Base-by-base conservation (phyloP, 768 basidiomycete genomes). In the Tulasnella sp. region DNA sequence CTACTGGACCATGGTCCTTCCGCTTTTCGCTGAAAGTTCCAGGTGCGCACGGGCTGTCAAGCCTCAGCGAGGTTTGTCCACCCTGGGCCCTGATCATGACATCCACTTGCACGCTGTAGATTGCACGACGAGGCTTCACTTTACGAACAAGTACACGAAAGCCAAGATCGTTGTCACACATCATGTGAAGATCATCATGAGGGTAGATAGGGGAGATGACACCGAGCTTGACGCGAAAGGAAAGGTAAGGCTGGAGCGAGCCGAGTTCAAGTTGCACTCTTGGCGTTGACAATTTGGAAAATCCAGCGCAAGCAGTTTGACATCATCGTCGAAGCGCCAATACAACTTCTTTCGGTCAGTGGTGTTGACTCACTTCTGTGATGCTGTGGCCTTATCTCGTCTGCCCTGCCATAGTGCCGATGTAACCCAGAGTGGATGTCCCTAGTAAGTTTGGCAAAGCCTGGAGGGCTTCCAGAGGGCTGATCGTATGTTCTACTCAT, bases 311-410 rank as follows among this genome's bases (percentile, higher is more conserved):
- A 94, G 86, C 84, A 94, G 83, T 95, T 93, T 84, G 96, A 96
- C 84, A 94, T 97, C 82, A 90, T 93, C 39, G 90, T 97, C 80
- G 92, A 95, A 84, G 91, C 91, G 0, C 95, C 96, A 0, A 88
- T 98, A 48, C 92, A 94, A 78, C 91, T 98, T 74, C 90, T 98
- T 76, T 96, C 96, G 24, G 94, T 95, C 81, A 87, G 93, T 87
- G 44, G 39, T 72, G 74, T 48, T 31, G 5, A 44, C 36, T 44
- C 74, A 31, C 36, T 71, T 31, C 31, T 48, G 74, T 14, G 21
- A 2, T 34, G 31, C 42, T 72, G 68, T 38, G 42, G 9, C 36
- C 36, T 80, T 76, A 14, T 81, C 74, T 76, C 71, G 1, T 34
- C 44, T 27, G n/a, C n/a, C n/a, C n/a, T 31, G 42, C n/a, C 74